These are phyloP conservation scores for Sonneratia alba DNA, from an alignment of 345 rosid genomes.

Conservation along the genomic window DNA sequence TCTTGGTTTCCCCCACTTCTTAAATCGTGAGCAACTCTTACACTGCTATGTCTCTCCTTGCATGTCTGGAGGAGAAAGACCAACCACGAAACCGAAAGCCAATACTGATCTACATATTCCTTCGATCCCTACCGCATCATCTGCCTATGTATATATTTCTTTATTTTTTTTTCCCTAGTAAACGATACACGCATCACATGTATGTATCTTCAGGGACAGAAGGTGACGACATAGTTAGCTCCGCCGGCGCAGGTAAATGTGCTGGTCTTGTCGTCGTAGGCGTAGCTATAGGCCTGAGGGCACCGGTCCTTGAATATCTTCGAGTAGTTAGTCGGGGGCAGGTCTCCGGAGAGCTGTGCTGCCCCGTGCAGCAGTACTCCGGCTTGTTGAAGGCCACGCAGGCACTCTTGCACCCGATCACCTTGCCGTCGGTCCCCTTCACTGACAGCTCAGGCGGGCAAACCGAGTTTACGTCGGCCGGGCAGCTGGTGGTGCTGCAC, in stretches of 20 bases:
- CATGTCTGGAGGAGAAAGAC: too few species aligned
- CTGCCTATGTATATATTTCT: too few species aligned
- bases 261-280: slow-evolving; percentile 32
- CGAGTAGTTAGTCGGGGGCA: slow-evolving; percentile 39
- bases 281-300: slow-evolving; percentile 53
- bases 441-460: slow-evolving; percentile 39
- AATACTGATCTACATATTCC: too few species aligned
- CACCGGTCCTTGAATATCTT: slow-evolving; percentile 36
- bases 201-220: slow-evolving; percentile 31
- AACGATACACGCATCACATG: too few species aligned
- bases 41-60: too few species aligned
- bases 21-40: too few species aligned
- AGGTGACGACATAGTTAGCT: slow-evolving; percentile 30
- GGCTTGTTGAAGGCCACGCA: slow-evolving; percentile 24
- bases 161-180: too few species aligned
- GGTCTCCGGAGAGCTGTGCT: slow-evolving; percentile 11
- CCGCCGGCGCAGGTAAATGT: slow-evolving; percentile 31
- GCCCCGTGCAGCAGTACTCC: slow-evolving; percentile 37
- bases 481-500: slow-evolving; percentile 19
- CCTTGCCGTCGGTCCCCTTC: slow-evolving; percentile 13
- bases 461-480: slow-evolving; percentile 19
- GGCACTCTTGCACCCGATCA: slow-evolving; percentile 39
- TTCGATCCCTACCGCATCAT: too few species aligned
- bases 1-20: too few species aligned
- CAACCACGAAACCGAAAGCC: too few species aligned